Conservation (phyloP, 495 filamentous ascomycete species). For the Filosporella fistucella region DNA sequence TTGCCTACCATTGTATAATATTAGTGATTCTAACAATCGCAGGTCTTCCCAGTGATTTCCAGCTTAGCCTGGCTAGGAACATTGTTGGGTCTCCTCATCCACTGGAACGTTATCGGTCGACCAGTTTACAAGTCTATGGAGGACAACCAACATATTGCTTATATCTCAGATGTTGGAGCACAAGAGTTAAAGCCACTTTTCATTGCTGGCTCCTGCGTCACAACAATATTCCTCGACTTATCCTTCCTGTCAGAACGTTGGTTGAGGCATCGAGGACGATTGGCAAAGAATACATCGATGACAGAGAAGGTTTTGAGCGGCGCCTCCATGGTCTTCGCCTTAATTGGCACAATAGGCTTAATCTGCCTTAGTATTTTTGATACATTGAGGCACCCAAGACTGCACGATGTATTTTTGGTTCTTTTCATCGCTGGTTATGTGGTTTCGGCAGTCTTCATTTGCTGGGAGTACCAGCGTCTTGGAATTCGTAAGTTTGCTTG, state of each 20-base stretch:
- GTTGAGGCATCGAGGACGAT: constrained; percentile 70
- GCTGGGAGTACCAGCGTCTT: constrained; percentile 81
- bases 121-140: constrained; percentile 65
- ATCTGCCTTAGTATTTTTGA: constrained; percentile 85
- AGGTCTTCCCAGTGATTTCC: constrained; percentile 79
- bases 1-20: not conserved
- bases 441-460: constrained; percentile 77
- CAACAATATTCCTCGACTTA: constrained; percentile 79
- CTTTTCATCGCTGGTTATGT: constrained; percentile 86
- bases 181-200: constrained; percentile 76
- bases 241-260: constrained; percentile 77
- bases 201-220: constrained; percentile 72
- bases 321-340: constrained; percentile 65
- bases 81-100: constrained; percentile 40
- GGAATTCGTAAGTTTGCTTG: constrained; percentile 50
- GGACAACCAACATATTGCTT: constrained; percentile 66
- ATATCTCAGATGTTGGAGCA: constrained; percentile 79
- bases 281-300: constrained; percentile 63
- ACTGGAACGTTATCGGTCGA: constrained; percentile 53
- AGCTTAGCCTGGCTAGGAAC: constrained; percentile 75
- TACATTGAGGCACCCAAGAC: constrained; percentile 54
- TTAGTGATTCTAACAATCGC: constrained; percentile 31
- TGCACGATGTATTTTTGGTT: constrained; percentile 74
- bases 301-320: constrained; percentile 67
- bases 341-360: constrained; percentile 72